These are phyloP conservation scores for Secale cereale DNA, from an alignment of 176 grass and related monocot species.

Conservation along the genomic window DNA sequence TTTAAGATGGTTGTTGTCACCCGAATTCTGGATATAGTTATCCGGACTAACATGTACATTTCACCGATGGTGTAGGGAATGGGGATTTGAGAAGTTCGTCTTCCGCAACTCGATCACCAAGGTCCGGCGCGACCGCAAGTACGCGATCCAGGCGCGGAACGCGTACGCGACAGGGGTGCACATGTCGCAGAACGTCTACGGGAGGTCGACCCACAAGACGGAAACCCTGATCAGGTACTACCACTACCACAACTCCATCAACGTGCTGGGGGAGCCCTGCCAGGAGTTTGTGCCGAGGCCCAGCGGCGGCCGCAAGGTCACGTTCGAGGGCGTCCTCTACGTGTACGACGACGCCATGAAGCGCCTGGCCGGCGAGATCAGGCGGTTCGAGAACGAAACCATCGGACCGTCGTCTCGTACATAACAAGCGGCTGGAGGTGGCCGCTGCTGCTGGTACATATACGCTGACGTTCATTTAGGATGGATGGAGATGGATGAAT, in stretches of 20 bases:
- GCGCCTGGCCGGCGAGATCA: constrained; percentile 35
- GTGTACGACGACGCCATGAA: constrained; percentile 74
- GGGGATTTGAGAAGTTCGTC: constrained; percentile 87
- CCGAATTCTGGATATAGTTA: too few species aligned
- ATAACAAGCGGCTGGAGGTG: constrained; percentile 17
- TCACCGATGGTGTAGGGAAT: constrained; percentile 44
- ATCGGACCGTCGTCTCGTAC: constrained; percentile 31
- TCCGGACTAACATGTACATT: too few species aligned
- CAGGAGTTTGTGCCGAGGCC: constrained; percentile 51
- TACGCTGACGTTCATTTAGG: constrained; percentile 35
- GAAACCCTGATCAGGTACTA: constrained; percentile 82
- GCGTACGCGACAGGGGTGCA: constrained; percentile 72
- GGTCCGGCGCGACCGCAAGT: constrained; percentile 76
- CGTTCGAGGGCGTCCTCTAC: constrained; percentile 62
- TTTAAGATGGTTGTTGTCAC: neutral
- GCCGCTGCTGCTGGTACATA: constrained; percentile 5
- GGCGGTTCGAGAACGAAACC: constrained; percentile 53
- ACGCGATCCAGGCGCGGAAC: constrained; percentile 71
- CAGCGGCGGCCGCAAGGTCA: constrained; percentile 21
- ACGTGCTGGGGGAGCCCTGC: constrained; percentile 76
- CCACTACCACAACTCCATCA: constrained; percentile 87
- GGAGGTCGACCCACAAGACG: constrained; percentile 73
- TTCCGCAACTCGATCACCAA: constrained; percentile 64
- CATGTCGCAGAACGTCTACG: constrained; percentile 73
- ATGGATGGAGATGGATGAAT: constrained; percentile 16